Conservation (phyloP, 495 filamentous ascomycete species). For the Darksidea phi region DNA sequence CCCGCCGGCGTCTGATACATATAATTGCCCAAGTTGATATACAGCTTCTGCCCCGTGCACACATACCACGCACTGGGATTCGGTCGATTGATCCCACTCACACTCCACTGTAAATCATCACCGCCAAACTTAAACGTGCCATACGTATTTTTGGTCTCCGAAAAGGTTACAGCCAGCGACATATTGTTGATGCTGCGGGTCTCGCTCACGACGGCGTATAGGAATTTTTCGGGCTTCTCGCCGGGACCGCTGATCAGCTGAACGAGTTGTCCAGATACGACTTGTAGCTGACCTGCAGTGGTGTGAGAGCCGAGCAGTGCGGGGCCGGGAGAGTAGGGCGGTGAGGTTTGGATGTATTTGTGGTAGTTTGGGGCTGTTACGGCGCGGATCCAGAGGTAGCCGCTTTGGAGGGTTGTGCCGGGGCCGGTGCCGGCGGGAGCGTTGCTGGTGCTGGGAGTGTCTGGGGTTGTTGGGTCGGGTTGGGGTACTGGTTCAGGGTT, state of each 20-base stretch:
- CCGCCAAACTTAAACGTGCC: constrained; percentile 59
- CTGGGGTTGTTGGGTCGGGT: constrained; percentile 12
- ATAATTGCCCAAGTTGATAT: constrained; percentile 62
- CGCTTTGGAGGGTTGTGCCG: constrained; percentile 49
- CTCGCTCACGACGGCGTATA: constrained; percentile 45
- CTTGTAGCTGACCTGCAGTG: constrained; percentile 61
- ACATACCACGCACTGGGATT: constrained; percentile 60
- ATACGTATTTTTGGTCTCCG: constrained; percentile 53
- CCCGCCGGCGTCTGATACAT: constrained; percentile 57
- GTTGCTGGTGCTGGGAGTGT: constrained; percentile 27
- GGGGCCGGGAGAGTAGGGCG: constrained; percentile 48
- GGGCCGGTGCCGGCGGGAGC: constrained; percentile 40
- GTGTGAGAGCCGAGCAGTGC: constrained; percentile 55
- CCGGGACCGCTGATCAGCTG: constrained; percentile 41
- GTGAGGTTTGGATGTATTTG: constrained; percentile 61
- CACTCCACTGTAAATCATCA: constrained; percentile 57
- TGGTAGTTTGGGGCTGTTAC: constrained; percentile 61
- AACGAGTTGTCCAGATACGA: constrained; percentile 56
- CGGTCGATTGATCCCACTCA: constrained; percentile 50
- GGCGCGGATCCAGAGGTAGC: constrained; percentile 62
- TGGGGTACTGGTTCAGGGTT: constrained; percentile 14
- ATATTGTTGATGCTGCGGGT: constrained; percentile 21
- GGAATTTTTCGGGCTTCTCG: constrained; percentile 38
- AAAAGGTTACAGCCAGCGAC: constrained; percentile 47
- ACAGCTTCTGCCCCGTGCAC: constrained; percentile 54